Base-by-base conservation (phyloP, 75 land plant species). In the Pinus albicaulis region DNA sequence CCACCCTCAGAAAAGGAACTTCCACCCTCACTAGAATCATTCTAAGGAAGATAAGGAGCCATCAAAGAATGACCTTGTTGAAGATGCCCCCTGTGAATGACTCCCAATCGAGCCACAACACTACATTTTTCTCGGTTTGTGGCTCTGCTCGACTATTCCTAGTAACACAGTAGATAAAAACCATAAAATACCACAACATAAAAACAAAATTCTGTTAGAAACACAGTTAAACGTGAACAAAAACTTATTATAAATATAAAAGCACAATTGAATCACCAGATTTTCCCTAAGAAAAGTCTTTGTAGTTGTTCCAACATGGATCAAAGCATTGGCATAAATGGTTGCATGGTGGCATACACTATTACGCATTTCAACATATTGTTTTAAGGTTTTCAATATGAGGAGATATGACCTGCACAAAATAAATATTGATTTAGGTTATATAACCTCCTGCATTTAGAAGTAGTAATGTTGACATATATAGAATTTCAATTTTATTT, bases 71-170 rank as follows among this genome's bases (percentile, higher is more conserved):
- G 63, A 3, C 87, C 87, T 71, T 86, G 85, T 76, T 86, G 87
- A 24, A 82, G 77, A 57, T 86, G 87, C 59, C 87, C 87, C 14
- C 87, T 80, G 52, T 86, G 87, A 55, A 86, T 86, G 2, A 86
- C 87, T 38, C 87, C 87, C 15, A 86, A 53, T 1, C 87, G 85
- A 71, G 87, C 87, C 0, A 85, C 82, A 7, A 85, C 87, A 73
- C 87, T 86, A 26, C 82, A 86, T 76, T 86, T 86, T 55, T 85
- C 87, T 85, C 87, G 82, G 63, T 86, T 86, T 31, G 87, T 86
- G 17, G 87, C 87, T 25, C 87, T 62, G 55, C 84, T 86, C 58
- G 82, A 69, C 87, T 85, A 86, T 41, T 86, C 88, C 88, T 82
- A 76, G 36, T 16, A 74, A 16, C 55, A 75, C 25, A 28, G 5